Evolutionary conservation across 1,284 basidiomycete genomes (phyloP), one percentile per base, ranked within the genome.

Genomic region (Trichosporon ovoides): DNA sequence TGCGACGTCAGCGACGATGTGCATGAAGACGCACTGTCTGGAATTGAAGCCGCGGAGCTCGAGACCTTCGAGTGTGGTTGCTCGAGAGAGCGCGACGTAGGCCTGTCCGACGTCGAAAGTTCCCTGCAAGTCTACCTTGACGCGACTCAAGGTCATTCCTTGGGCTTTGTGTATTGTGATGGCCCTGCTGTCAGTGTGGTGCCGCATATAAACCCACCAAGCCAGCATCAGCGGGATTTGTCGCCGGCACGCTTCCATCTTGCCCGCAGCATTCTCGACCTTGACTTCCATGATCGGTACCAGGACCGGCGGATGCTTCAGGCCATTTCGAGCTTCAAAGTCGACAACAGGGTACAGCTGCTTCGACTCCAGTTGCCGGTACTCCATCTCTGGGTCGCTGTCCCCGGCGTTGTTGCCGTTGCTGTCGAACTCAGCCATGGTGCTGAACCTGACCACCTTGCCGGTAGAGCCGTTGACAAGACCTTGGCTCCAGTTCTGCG

Each of bases 91-190:
- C 1, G 73, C 73, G 0, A 74, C 73, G 43, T 74, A 74, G 5
- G 67, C 67, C 53, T 74, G 72, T 5, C 73, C 73, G 36, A 63
- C 59, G 9, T 64, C 68, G 43, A 74, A 93, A 2, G 90, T 86
- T 12, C 57, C 52, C 2, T 20, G 12, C 2, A 62, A 48, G 36
- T 62, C 57, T 12, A 62, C 60, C 12, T 49, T 90, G 55, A 95
- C 89, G 20, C 88, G 82, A 56, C 91, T 87, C 18, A 95, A 80
- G 0, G 77, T 78, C 58, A 78, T 76, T 14, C 79, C 79, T 57
- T 78, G 71, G 10, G 67, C 62, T 50, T 74, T 74, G 54, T 74
- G 72, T 22, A 74, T 71, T 1, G 72, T 74, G 55, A 74, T 57
- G 2, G 69, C 69, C 69, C 63, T 65, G 51, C 1, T 2, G 48